Base-by-base conservation (phyloP, 2,329 filamentous ascomycete genomes). In the Tolypocladium inflatum region DNA sequence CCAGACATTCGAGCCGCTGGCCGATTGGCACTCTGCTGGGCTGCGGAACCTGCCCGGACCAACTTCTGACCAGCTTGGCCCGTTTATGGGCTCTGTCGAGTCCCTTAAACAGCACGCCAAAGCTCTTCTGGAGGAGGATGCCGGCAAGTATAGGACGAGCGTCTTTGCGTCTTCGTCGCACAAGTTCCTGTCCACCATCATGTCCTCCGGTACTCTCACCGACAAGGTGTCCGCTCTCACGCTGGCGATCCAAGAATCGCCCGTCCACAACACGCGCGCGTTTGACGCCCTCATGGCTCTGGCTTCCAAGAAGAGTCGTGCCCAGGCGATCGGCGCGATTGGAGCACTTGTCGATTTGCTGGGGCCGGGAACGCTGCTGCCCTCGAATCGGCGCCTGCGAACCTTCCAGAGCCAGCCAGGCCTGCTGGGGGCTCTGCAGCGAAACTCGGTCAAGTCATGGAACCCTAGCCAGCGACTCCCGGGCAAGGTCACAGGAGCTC, bases 141-240 rank as follows among this genome's bases (percentile, higher is more conserved):
- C 88, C 61, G 80, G 83, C 45, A 78, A 83, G 53, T 99, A 97
- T 74, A 80, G 81, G 57, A 83, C 85, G 33, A 87, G 90, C 64
- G 77, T 89, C 58, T 85, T 89, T 8, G 85, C 90, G 55, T 91
- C 90, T 33, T 94, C 93, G 2, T 93, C 92, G 45, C 89, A 95
- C 73, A 96, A 92, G 71, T 99, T 99, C 78, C 87, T 97, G 79
- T 90, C 92, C 1, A 96, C 91, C 21, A 97, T 99, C 71, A 97
- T 97, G 90, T 80, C 91, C 11, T 95, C 92, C 2, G 94, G 94
- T 78, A 99, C 95, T 11, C 83, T 97, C 65, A 95, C 91, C 58
- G 94, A 99, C 72, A 97, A 97, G 72, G 88, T 97, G 50, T 99
- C 94, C 3, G 95, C 94, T 4, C 78, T 99, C 67, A 99, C 94